A percentile compares a stretch with the other conserved stretches of the same genome.
Evolutionary conservation across 257 asterid species (phyloP).

Genomic region (Capsicum baccatum): DNA sequence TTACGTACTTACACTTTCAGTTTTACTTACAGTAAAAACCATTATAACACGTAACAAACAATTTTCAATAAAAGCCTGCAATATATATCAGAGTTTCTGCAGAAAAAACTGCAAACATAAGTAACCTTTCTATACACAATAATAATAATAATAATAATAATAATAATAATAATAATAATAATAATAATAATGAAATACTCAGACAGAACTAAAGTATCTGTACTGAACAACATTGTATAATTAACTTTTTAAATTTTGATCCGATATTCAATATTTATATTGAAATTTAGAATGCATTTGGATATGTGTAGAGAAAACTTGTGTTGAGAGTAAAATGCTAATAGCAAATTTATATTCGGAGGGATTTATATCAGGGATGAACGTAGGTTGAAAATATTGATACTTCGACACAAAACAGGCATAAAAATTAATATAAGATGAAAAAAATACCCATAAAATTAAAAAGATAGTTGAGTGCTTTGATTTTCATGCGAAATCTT

Average conservation of each 20-base stretch:
- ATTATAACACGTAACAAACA: slow-evolving; percentile 24
- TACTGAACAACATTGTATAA: neutral
- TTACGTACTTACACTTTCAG: slow-evolving; percentile 23
- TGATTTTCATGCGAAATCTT: no score
- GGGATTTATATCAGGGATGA: no score
- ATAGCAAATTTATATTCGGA: no score
- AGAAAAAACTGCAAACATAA: slow-evolving; percentile 8
- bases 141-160: neutral
- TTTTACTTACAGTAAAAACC: slow-evolving; percentile 19
- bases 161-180: neutral
- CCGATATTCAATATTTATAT: no score
- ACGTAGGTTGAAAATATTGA: no score
- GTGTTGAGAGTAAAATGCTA: no score
- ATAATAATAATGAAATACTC: neutral
- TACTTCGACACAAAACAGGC: no score
- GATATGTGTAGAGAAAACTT: no score
- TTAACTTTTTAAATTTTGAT: neutral
- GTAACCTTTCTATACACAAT: neutral
- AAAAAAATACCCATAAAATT: no score
- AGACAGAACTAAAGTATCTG: slow-evolving; percentile 19
- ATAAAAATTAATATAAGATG: no score
- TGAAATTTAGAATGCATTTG: no score
- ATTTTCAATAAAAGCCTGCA: slow-evolving; percentile 22
- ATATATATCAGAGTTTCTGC: neutral
- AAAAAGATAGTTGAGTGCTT: no score